Conservation (phyloP, 371 early-diverging fungal genomes). For the Mucor velutinosus region DNA sequence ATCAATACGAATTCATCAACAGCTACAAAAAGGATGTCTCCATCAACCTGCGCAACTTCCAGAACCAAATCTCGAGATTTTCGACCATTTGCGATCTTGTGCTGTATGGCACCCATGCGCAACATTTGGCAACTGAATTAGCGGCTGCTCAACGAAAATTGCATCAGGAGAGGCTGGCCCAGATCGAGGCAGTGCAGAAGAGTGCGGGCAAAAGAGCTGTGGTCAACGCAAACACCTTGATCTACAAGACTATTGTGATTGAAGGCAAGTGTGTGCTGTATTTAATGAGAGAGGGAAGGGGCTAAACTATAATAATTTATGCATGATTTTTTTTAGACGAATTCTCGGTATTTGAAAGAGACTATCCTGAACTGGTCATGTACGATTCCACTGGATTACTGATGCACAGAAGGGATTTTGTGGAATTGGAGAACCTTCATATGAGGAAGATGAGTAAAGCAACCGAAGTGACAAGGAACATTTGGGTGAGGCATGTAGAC, state of each 20-base stretch:
- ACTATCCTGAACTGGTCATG: constrained; percentile 52
- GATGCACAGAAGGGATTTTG: constrained; percentile 47
- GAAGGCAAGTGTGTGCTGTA: constrained; percentile 12
- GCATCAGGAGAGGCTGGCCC: constrained; percentile 15
- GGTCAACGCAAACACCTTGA: constrained; percentile 27
- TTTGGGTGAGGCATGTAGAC: constrained; percentile 52
- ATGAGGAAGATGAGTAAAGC: constrained; percentile 62
- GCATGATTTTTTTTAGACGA: constrained; percentile 21
- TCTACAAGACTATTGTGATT: constrained; percentile 33
- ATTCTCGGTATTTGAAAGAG: constrained; percentile 50
- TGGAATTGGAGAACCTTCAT: constrained; percentile 56
- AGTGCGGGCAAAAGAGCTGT: constrained; percentile 31
- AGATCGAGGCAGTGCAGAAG: constrained; percentile 9
- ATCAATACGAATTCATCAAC: constrained; percentile 7
- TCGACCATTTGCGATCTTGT: constrained; percentile 62
- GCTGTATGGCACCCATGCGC: constrained; percentile 23
- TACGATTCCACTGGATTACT: constrained; percentile 41
- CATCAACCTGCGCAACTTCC: constrained; percentile 66
- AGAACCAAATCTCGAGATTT: constrained; percentile 58
- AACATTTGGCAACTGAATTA: constrained; percentile 43
- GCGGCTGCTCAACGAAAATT: constrained; percentile 46
- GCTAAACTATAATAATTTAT: background rate
- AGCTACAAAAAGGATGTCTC: background rate
- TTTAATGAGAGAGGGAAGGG: background rate
- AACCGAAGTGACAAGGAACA: constrained; percentile 51